A percentile compares a stretch with the other conserved stretches of the same genome.
Evolutionary conservation across 108 stramenopile species (phyloP).

Genomic region (Pseudonitzschia multiseries): DNA sequence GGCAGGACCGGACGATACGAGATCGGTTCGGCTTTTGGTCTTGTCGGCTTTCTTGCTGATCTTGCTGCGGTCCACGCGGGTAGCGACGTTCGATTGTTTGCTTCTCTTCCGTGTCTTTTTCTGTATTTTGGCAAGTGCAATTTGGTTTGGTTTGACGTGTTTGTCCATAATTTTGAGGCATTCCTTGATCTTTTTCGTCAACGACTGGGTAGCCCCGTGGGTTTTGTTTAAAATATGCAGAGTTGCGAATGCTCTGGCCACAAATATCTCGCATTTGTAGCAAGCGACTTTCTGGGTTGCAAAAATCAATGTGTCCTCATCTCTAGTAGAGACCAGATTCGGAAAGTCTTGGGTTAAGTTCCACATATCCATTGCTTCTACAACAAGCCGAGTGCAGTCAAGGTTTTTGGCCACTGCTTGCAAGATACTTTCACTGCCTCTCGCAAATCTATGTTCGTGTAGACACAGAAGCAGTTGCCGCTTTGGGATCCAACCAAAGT

Average conservation of each 20-base stretch:
- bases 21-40: slow-evolving; percentile 11
- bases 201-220: not conserved
- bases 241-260: slow-evolving; percentile 22
- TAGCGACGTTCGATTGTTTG: not conserved
- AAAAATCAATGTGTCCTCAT: slow-evolving; percentile 5
- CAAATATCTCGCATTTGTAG: slow-evolving; percentile 41
- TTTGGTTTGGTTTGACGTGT: slow-evolving; percentile 4
- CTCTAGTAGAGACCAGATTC: not conserved
- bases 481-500: slow-evolving; percentile 30
- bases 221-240: slow-evolving; percentile 2
- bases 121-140: not conserved
- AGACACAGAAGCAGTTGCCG: slow-evolving; percentile 29
- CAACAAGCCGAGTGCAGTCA: slow-evolving; percentile 14
- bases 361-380: slow-evolving; percentile 31
- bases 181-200: slow-evolving; percentile 10
- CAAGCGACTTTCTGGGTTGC: slow-evolving; percentile 9
- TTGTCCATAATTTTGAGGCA: slow-evolving; percentile 3
- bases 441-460: slow-evolving; percentile 28
- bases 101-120: not conserved
- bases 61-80: not conserved
- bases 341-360: slow-evolving; percentile 19
- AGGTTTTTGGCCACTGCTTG: slow-evolving; percentile 25
- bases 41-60: not conserved
- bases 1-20: slow-evolving; percentile 9
- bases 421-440: slow-evolving; percentile 21